phyloP scores from a whole-genome alignment of 805 yeast genomes.

The Candida verbasci region DNA sequence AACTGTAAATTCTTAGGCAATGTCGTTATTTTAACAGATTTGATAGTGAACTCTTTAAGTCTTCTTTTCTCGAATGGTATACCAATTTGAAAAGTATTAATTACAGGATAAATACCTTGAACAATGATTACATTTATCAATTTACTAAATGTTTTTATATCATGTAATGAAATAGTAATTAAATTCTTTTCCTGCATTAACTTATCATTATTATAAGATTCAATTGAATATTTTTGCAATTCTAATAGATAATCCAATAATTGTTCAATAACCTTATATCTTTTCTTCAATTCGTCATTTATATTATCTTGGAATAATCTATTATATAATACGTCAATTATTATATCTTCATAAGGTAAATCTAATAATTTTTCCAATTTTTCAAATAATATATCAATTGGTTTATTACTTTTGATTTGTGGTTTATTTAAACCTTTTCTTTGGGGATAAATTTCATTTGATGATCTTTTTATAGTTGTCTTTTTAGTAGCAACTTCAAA shows the following conservation, averaged over 20 bases:
- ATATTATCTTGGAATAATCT: slow-evolving; percentile 6
- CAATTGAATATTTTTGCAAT: slow-evolving; percentile 36
- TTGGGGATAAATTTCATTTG: slow-evolving; percentile 27
- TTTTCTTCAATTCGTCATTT: background rate
- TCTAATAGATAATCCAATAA: slow-evolving; percentile 32
- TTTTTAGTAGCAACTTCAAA: slow-evolving; percentile 19
- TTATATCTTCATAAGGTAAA: slow-evolving; percentile 20
- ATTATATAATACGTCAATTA: slow-evolving; percentile 13
- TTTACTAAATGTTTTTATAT: slow-evolving; percentile 68
- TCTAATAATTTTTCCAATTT: slow-evolving; percentile 22
- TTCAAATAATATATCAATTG: slow-evolving; percentile 31
- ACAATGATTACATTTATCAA: slow-evolving; percentile 61
- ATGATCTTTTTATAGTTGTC: slow-evolving; percentile 26
- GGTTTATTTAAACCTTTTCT: slow-evolving; percentile 33
- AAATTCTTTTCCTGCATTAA: slow-evolving; percentile 23
- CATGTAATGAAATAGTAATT: slow-evolving; percentile 75
- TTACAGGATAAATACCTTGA: slow-evolving; percentile 65
- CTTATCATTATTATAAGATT: slow-evolving; percentile 8
- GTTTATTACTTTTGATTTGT: slow-evolving; percentile 22
- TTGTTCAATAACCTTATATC: slow-evolving; percentile 20
- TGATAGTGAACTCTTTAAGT: slow-evolving; percentile 41
- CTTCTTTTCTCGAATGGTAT: slow-evolving; percentile 61
- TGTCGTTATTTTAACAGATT: slow-evolving; percentile 19
- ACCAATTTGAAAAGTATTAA: slow-evolving; percentile 52
- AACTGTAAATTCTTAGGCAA: slow-evolving; percentile 7